Base-by-base conservation (phyloP, 805 yeast species). In the Candida qinlingensis region DNA sequence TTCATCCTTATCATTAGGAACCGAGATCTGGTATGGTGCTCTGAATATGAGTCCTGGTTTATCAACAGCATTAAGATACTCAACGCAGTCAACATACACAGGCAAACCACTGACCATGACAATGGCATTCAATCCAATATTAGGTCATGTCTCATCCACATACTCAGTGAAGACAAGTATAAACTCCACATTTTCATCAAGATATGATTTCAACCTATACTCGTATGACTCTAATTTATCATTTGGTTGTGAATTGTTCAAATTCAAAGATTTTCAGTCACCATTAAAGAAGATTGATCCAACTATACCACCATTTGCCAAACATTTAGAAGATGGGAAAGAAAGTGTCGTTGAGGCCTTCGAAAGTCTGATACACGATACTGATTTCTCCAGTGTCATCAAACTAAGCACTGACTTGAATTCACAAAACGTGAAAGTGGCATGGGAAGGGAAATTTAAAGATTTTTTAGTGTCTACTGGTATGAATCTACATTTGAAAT, bases 21-120 rank as follows among this genome's bases (percentile, higher is more conserved):
- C 85, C 8, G 99, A 94, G 67, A 54, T 89, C 4, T 94, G 96
- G 92, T 86, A 85, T 56, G 96, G 96, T 1, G 80, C 89, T 0
- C 65, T 76, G 41, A 84, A 87, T 41, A 84, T 88, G 76, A 83
- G 92, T 50, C 97, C 97, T 0, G 98, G 97, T 0, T 63, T 91
- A 19, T 87, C 96, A 0, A 79, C 95, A 2, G 92, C 96, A 0
- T 64, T 89, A 42, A 69, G 97, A 41, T 92, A 94, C 63, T 77
- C 92, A 1, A 87, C 97, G 0, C 83, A 87, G 52, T 81, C 96
- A 0, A 81, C 94, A 0, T 80, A 87, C 39, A 86, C 96, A 0
- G 96, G 95, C 4, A 85, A 88, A 53, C 99, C 99, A 0, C 68
- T 91, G 53, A 87, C 96, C 0, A 77, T 94, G 75, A 86, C 98